Percentiles rank a stretch among this genome's conserved stretches.
Evolutionary conservation across 192 early-diverging fungal genomes (phyloP).

Genomic region (Linnemannia zychae): DNA sequence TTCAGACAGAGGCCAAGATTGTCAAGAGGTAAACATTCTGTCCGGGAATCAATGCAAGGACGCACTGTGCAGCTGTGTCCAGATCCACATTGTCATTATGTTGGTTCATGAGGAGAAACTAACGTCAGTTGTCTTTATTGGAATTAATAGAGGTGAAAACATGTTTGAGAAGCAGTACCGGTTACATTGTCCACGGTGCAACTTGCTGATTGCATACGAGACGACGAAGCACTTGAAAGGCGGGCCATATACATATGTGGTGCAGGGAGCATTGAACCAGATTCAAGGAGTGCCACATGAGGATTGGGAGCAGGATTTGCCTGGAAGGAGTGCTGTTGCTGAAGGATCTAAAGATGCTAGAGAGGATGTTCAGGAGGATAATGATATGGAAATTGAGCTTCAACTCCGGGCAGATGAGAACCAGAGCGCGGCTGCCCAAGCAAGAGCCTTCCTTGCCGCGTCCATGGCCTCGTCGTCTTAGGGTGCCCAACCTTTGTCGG

Average conservation of each 20-base stretch:
- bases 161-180: conserved; percentile 56
- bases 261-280: conserved; percentile 68
- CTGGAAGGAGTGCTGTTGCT: not conserved
- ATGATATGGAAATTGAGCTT: conserved; percentile 15
- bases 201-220: conserved; percentile 68
- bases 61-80: not conserved
- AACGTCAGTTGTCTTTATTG: not conserved
- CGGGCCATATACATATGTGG: conserved; percentile 69
- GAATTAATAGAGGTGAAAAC: conserved; percentile 18
- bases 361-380: not conserved
- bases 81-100: no score
- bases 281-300: conserved; percentile 63
- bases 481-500: not conserved
- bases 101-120: not conserved
- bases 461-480: not conserved
- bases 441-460: conserved; percentile 32
- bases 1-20: conserved; percentile 47
- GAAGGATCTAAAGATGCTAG: not conserved
- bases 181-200: conserved; percentile 59
- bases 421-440: conserved; percentile 35
- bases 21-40: conserved; percentile 54
- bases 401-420: conserved; percentile 15
- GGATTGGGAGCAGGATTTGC: conserved; percentile 44
- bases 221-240: conserved; percentile 60
- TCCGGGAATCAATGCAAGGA: not conserved